A percentile compares a stretch with the other conserved stretches of the same genome.
phyloP scores from a whole-genome alignment of 768 basidiomycete species.

The Serpula lacrymans region DNA sequence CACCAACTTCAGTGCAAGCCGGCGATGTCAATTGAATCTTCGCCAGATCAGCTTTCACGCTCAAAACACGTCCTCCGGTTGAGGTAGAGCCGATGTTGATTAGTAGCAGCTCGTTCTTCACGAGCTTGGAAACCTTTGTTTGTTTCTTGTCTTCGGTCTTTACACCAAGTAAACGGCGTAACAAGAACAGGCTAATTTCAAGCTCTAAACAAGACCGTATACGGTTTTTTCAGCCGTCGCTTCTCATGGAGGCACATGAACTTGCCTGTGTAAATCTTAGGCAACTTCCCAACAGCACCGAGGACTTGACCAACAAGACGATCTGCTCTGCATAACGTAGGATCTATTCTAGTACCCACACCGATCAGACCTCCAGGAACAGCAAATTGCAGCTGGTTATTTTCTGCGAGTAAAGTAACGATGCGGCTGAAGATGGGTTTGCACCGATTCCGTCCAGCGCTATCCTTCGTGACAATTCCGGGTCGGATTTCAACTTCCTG shows the following conservation, averaged over 20 bases:
- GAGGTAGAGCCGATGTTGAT: constrained; percentile 99
- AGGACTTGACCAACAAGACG: constrained; percentile 95
- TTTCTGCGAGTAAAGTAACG: constrained; percentile 91
- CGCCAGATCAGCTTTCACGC: constrained; percentile 91
- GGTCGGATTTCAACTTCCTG: constrained; percentile 96
- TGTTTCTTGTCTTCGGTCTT: constrained; percentile 99
- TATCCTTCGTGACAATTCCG: constrained; percentile 95
- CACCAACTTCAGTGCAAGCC: constrained; percentile 93
- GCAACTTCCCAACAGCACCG: constrained; percentile 91
- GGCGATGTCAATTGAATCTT: constrained; percentile 93
- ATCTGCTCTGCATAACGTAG: constrained; percentile 95
- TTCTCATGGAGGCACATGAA: not conserved
- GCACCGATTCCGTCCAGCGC: constrained; percentile 83
- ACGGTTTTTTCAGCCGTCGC: not conserved
- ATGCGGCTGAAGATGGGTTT: constrained; percentile 92
- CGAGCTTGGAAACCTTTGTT: constrained; percentile 90
- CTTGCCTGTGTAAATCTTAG: constrained; percentile 86
- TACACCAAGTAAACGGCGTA: constrained; percentile 94
- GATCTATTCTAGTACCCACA: constrained; percentile 96
- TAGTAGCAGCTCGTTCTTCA: constrained; percentile 87
- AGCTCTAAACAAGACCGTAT: constrained; percentile 57
- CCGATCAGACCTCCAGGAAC: constrained; percentile 98
- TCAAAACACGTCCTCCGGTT: constrained; percentile 91
- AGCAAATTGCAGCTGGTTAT: constrained; percentile 89
- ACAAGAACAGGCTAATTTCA: constrained; percentile 90